Conservation (phyloP, 345 rosid genomes). For the Murraya koenigii region DNA sequence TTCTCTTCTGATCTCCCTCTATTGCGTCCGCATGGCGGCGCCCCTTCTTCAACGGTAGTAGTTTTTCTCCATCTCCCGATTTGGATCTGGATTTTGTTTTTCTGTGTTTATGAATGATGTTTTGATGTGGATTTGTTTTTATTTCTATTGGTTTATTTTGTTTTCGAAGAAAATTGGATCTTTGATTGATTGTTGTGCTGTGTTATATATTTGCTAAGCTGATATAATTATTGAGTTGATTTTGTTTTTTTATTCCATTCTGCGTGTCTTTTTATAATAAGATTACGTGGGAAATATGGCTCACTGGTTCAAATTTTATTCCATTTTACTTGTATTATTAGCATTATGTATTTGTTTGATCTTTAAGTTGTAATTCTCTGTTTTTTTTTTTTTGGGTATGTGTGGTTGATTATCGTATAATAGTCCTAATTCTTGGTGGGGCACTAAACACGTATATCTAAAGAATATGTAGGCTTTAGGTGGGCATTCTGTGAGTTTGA, state of each 20-base stretch:
- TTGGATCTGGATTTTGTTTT: constrained; percentile 42
- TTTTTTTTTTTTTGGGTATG: neutral
- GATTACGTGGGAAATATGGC: neutral
- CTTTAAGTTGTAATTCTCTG: neutral
- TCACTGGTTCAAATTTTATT: neutral
- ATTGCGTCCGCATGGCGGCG: constrained; percentile 71
- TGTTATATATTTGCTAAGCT: neutral
- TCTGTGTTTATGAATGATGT: neutral
- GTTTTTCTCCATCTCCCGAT: neutral
- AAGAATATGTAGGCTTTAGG: constrained; percentile 61
- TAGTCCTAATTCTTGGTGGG: constrained; percentile 85
- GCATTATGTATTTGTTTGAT: neutral
- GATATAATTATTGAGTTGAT: neutral
- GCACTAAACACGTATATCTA: constrained; percentile 55
- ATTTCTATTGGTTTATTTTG: neutral
- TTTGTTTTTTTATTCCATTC: neutral
- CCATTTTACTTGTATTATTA: neutral
- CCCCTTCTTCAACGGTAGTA: constrained; percentile 43
- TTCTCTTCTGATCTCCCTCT: constrained; percentile 64
- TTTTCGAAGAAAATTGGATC: neutral
- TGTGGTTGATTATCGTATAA: neutral
- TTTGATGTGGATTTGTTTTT: constrained; percentile 1
- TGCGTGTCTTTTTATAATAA: neutral
- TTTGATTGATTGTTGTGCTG: neutral
- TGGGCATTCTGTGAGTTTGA: constrained; percentile 42